Evolutionary conservation across 2,329 filamentous ascomycete species (phyloP), one percentile per base, ranked within the genome.

Genomic region (Zymoseptoria brevis): DNA sequence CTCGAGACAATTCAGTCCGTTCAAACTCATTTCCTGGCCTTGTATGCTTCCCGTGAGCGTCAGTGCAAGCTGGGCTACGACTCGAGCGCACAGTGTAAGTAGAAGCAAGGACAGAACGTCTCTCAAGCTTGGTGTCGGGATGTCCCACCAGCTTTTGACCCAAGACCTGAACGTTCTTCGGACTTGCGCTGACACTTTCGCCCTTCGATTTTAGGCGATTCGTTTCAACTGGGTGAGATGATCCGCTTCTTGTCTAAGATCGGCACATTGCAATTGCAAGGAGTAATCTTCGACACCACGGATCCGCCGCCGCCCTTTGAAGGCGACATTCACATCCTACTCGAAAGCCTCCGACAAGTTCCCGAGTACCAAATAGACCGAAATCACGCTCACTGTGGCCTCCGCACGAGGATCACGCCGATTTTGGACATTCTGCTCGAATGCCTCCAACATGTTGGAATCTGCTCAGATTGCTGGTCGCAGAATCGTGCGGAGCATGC

Each of bases 21-120:
- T 0, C 86, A 86, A 60, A 77, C 78, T 0, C 84, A 90, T 70
- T 90, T 90, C 59, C 75, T 91, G 2, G 70, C 72, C 6, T 75
- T 88, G 0, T 91, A 90, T 71, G 83, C 83, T 1, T 87, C 87
- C 8, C 83, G 85, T n/a, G 79, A 79, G 26, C 73, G 78, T 24
- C 88, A 90, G 70, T 91, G 88, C 72, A 84, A 84, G 66, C 79
- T 90, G 0, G 87, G 88, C 56, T 91, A 91, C 72, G 87, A 89
- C 68, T 85, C 84, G 1, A 88, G 84, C 62, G 74, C 81, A 1
- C 83, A 87, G 50, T 91, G 88, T 19, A 19, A 19, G 16, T 13
- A 45, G 16, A 21, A 8, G 1, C 8, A 21, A 51, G n/a, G 19
- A 16, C 50, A 51, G 50, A 13, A 19, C 2, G 50, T 16, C 19